Percentiles rank a stretch among this genome's conserved stretches.
These are phyloP conservation scores for Phytophthora citrophthora DNA, from an alignment of 352 stramenopile species.

Conservation along the genomic window DNA sequence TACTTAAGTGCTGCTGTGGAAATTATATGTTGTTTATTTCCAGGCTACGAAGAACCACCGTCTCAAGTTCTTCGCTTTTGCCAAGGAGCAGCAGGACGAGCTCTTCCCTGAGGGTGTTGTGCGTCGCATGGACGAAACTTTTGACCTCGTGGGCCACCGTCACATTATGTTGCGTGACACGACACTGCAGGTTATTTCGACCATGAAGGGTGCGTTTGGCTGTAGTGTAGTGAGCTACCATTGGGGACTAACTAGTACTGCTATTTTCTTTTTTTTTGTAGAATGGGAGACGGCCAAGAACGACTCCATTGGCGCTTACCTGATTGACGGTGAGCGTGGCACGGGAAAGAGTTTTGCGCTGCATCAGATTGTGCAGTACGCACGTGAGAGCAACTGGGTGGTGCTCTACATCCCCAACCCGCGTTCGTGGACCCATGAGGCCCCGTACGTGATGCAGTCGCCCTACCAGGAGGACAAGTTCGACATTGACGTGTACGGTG, in stretches of 20 bases:
- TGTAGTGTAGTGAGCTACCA: not conserved
- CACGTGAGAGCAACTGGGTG: slow-evolving; percentile 86
- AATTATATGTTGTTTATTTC: not conserved
- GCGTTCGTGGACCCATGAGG: slow-evolving; percentile 80
- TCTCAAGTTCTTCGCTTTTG: slow-evolving; percentile 83
- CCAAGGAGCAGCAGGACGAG: slow-evolving; percentile 79
- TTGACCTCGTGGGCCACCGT: slow-evolving; percentile 83
- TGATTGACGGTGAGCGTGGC: slow-evolving; percentile 85
- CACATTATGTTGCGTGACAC: slow-evolving; percentile 88
- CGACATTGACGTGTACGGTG: slow-evolving; percentile 85
- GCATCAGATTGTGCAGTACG: slow-evolving; percentile 89
- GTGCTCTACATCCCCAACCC: slow-evolving; percentile 84
- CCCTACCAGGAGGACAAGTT: slow-evolving; percentile 82
- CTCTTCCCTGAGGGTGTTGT: slow-evolving; percentile 76
- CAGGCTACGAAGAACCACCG: slow-evolving; percentile 67
- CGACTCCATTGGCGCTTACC: slow-evolving; percentile 53
- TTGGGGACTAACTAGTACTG: slow-evolving; percentile 1
- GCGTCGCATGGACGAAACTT: slow-evolving; percentile 77
- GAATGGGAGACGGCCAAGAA: slow-evolving; percentile 71
- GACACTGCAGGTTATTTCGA: slow-evolving; percentile 73
- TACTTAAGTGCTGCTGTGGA: not conserved
- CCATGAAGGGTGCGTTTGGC: slow-evolving; percentile 60
- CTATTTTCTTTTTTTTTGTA: slow-evolving; percentile 19
- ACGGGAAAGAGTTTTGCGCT: slow-evolving; percentile 86
- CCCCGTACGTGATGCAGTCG: slow-evolving; percentile 87